Percentiles rank a stretch among this genome's conserved stretches.
phyloP scores from a whole-genome alignment of 805 yeast genomes.

The Yarrowia porcina region DNA sequence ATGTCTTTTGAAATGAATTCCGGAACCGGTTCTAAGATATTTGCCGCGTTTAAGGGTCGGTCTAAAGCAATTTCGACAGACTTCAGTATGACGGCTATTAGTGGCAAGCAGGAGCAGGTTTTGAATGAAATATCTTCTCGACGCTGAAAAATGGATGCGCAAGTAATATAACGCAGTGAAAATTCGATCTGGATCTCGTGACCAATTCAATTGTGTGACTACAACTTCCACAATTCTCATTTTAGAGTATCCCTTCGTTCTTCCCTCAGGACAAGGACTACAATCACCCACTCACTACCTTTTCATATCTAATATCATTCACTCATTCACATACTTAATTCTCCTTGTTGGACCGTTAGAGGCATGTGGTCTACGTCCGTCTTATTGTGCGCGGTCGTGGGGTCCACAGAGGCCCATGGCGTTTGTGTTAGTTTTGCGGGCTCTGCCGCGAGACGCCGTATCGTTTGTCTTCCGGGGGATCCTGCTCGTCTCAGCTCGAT shows the following conservation, averaged over 20 bases:
- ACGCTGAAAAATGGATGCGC: no score
- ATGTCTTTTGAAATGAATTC: no score
- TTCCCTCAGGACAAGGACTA: not conserved
- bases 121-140: no score
- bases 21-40: no score
- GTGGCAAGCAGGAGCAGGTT: not conserved
- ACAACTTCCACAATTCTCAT: not conserved
- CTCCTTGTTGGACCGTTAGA: constrained; percentile 18
- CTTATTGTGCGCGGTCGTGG: not conserved
- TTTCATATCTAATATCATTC: constrained; percentile 15
- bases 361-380: not conserved
- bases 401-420: not conserved
- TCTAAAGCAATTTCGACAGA: no score
- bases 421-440: constrained; percentile 23
- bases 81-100: no score
- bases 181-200: no score
- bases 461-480: not conserved
- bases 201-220: not conserved
- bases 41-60: no score
- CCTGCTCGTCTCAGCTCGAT: not conserved
- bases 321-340: constrained; percentile 17
- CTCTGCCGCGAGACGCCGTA: constrained; percentile 19
- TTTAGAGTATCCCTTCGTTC: not conserved
- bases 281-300: no score
- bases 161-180: no score